Percentiles rank a stretch among this genome's conserved stretches.
These are phyloP conservation scores for Edaphochlamys debaryana DNA, from an alignment of 139 green algal genomes.

Conservation along the genomic window DNA sequence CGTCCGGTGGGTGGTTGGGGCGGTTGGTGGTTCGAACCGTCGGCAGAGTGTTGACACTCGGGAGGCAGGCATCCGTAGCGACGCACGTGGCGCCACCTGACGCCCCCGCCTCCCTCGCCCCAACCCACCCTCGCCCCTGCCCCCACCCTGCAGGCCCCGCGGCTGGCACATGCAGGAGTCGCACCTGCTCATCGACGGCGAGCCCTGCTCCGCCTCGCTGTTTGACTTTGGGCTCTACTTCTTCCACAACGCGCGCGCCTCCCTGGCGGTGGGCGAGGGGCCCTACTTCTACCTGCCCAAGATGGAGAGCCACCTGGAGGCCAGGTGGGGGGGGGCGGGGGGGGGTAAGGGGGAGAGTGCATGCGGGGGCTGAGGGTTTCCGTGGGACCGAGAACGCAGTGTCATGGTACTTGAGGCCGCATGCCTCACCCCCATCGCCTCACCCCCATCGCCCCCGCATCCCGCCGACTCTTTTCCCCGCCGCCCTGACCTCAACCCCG, in stretches of 20 bases:
- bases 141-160: slow-evolving; percentile 62
- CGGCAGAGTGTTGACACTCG: too few species aligned
- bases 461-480: background rate
- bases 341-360: background rate
- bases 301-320: slow-evolving; percentile 91
- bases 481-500: background rate
- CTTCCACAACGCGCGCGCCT: slow-evolving; percentile 81
- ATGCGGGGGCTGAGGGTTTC: background rate
- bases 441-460: background rate
- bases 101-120: too few species aligned
- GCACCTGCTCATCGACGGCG: slow-evolving; percentile 84
- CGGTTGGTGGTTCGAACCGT: too few species aligned
- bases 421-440: background rate
- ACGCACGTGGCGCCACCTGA: too few species aligned
- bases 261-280: slow-evolving; percentile 49
- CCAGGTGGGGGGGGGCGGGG: slow-evolving; percentile 39
- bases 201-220: slow-evolving; percentile 68
- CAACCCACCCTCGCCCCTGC: too few species aligned
- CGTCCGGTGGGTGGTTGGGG: slow-evolving; percentile 39
- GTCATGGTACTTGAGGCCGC: background rate
- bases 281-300: slow-evolving; percentile 95
- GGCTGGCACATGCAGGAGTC: slow-evolving; percentile 91
- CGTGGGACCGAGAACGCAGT: background rate
- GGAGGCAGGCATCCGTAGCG: too few species aligned
- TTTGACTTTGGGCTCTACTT: slow-evolving; percentile 94